Conservation (phyloP, 2,329 filamentous ascomycete genomes). For the Claviceps pazoutovae region DNA sequence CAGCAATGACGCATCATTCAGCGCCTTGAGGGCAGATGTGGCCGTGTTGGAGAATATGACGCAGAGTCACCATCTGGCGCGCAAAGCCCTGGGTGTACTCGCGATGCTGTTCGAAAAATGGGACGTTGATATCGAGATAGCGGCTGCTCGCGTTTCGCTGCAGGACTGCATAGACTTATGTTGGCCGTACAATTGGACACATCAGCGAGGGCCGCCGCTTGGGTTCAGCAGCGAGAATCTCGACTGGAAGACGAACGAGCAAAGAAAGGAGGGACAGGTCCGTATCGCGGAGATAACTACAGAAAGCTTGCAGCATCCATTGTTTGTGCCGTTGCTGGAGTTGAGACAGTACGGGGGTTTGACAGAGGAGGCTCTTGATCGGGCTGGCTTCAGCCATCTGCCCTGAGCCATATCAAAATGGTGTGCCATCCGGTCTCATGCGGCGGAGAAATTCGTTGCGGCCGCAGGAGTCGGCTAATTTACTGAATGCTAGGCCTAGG, state of each 20-base stretch:
- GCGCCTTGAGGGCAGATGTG: constrained; percentile 38
- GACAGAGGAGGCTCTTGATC: neutral
- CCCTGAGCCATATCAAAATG: too few species aligned
- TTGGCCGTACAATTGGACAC: neutral
- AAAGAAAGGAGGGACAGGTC: neutral
- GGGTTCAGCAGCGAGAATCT: neutral
- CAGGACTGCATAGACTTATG: constrained; percentile 17
- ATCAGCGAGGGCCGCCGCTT: neutral
- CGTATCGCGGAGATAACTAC: neutral
- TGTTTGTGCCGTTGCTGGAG: neutral
- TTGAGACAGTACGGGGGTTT: neutral
- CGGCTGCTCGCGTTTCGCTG: constrained; percentile 13
- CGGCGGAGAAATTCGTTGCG: too few species aligned
- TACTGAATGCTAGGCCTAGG: too few species aligned
- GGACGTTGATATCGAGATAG: constrained; percentile 37
- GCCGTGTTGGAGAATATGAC: constrained; percentile 45
- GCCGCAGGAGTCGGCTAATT: too few species aligned
- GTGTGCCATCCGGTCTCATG: too few species aligned
- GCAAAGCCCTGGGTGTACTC: constrained; percentile 44
- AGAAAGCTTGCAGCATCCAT: neutral
- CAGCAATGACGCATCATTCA: constrained; percentile 10
- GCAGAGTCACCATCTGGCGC: constrained; percentile 42
- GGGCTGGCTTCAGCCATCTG: neutral
- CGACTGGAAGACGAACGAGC: neutral
- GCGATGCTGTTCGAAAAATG: constrained; percentile 42